Evolutionary conservation across 176 grass and related monocot genomes (phyloP), one percentile per base, ranked within the genome.

Genomic region (Alopecurus myosuroides): DNA sequence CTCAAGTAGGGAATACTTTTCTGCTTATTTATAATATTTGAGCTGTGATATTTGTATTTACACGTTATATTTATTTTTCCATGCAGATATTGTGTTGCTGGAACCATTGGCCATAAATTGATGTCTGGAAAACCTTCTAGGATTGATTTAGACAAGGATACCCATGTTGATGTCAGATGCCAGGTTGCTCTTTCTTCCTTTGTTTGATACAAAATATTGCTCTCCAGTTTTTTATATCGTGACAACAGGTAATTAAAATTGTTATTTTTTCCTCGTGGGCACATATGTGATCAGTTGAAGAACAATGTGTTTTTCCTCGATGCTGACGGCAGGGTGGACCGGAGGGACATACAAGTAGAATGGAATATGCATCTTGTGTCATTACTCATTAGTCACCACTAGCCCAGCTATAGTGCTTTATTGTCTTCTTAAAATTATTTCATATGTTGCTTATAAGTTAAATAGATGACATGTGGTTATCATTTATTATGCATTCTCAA

Each of bases 1-100:
- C 15, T 19, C 9, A 57, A 73, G 17, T 19, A 74, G 6, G 69
- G 19, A 23, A 29, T 61, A 48, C 7, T 61, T 44, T 29, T 33
- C 17, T 60, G 6, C 4, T 48, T 62, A 20, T 6, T 62, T 84
- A 65, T 6, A 52, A 26, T 36, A 36, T 69, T 76, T 75, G 14
- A 70, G 36, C 18, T 73, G 53, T 39, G 13, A 18, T 78, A 17
- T 49, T 74, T 69, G 40, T 41, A 34, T 66, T 35, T 44, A 89
- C 10, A 64, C 41, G 25, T 56, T 28, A 42, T 12, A 7, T 75
- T 80, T 48, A n/a, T 57, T 70, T 82, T 65, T 22, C 4, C 7
- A 78, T 95, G 74, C 87, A 98, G 96, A 78, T 98, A 98, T 84
- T 98, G 96, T 95, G 83, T 95, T 87, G 83, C 93, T 28, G 93